phyloP scores from a whole-genome alignment of 2,329 filamentous ascomycete species.

The Cladobotryum protrusum region DNA sequence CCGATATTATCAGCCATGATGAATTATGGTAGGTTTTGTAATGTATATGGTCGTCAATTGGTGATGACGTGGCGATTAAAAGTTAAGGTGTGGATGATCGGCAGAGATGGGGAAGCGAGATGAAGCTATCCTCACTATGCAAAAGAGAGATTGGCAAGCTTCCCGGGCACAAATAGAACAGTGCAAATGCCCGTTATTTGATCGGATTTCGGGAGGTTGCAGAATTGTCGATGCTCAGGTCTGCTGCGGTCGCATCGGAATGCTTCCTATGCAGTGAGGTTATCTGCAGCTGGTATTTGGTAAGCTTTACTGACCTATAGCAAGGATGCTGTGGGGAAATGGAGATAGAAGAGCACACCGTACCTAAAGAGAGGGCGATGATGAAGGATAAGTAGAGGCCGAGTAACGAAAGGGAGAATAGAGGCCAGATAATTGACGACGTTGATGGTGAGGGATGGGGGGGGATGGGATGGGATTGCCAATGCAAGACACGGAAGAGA shows the following conservation, averaged over 20 bases:
- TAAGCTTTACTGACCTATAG: conserved; percentile 1
- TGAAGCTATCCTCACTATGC: neutral
- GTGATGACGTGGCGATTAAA: neutral
- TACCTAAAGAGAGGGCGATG: conserved; percentile 7
- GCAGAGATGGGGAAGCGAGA: neutral
- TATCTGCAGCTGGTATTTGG: conserved; percentile 6
- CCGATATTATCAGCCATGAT: conserved; percentile 30
- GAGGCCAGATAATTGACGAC: neutral
- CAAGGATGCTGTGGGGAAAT: conserved; percentile 11
- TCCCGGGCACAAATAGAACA: neutral
- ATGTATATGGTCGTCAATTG: neutral
- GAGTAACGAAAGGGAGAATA: neutral
- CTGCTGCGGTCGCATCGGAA: conserved; percentile 6
- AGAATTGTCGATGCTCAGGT: conserved; percentile 4
- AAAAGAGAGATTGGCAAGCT: neutral
- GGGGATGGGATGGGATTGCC: conserved; percentile 11
- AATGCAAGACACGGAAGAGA: conserved; percentile 21
- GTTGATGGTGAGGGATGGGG: conserved; percentile 6
- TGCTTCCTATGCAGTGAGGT: conserved; percentile 6
- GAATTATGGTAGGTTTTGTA: conserved; percentile 1
- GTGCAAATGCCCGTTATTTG: conserved; percentile 1
- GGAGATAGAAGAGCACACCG: conserved; percentile 1
- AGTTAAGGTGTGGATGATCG: neutral
- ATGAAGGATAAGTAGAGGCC: conserved; percentile 12
- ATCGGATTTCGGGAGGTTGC: conserved; percentile 7